A percentile compares a stretch with the other conserved stretches of the same genome.
Evolutionary conservation across 202 grass and related monocot species (phyloP).

Genomic region (Schoenoplectus triqueter): DNA sequence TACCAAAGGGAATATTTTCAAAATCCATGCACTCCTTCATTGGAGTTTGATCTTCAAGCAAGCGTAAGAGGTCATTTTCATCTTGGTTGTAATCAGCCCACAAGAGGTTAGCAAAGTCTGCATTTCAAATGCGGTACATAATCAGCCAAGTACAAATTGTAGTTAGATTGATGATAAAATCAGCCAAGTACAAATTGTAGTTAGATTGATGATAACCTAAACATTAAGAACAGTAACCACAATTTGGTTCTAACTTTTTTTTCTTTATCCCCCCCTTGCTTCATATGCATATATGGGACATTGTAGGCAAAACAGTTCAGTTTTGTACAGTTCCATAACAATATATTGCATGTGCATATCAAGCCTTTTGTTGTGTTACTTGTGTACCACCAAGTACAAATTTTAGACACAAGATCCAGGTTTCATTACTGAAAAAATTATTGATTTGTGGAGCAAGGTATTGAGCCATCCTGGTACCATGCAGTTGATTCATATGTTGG

Average conservation of each 20-base stretch:
- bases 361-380: not conserved
- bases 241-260: constrained; percentile 3
- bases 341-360: not conserved
- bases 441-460: not conserved
- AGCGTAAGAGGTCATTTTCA: constrained; percentile 51
- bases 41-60: constrained; percentile 79
- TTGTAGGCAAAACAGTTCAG: constrained; percentile 1
- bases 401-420: constrained; percentile 11
- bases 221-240: not conserved
- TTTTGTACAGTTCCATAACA: not conserved
- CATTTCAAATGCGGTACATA: constrained; percentile 26
- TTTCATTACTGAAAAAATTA: constrained; percentile 18
- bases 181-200: constrained; percentile 24
- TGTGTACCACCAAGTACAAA: not conserved
- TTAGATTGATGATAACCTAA: constrained; percentile 17
- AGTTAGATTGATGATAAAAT: constrained; percentile 19
- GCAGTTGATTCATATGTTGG: not conserved
- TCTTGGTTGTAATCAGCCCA: constrained; percentile 68
- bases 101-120: constrained; percentile 50
- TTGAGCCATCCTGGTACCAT: constrained; percentile 4
- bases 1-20: constrained; percentile 40
- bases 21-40: constrained; percentile 62
- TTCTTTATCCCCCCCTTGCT: not conserved
- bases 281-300: constrained; percentile 10
- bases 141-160: constrained; percentile 16